These are phyloP conservation scores for Solanum lignicaule DNA, from an alignment of 257 asterid genomes.

Conservation along the genomic window DNA sequence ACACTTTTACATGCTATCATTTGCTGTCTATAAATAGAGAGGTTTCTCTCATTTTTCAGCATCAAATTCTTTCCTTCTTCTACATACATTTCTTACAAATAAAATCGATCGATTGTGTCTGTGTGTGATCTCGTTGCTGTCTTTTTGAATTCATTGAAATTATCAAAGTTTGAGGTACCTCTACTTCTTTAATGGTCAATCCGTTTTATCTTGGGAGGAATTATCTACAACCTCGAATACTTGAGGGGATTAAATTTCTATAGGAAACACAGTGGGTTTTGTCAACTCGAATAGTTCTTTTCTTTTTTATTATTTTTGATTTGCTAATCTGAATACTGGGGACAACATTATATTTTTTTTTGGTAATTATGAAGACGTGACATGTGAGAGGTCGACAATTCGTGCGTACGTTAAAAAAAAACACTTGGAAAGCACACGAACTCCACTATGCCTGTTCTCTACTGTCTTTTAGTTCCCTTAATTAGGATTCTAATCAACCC, in stretches of 20 bases:
- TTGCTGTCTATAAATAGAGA: too few relatives aligned
- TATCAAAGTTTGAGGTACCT: too few relatives aligned
- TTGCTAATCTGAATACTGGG: too few relatives aligned
- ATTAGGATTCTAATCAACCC: not conserved
- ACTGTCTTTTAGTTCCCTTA: not conserved
- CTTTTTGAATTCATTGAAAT: too few relatives aligned
- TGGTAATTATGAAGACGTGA: not conserved
- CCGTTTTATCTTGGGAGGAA: accelerated
- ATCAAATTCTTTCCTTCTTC: not conserved
- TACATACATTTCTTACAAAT: too few relatives aligned
- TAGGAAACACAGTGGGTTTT: accelerated
- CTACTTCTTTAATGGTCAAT: not conserved
- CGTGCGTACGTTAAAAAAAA: slow-evolving; percentile 24
- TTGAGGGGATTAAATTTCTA: not conserved
- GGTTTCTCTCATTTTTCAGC: not conserved
- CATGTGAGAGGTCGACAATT: slow-evolving; percentile 41
- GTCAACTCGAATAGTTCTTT: not conserved
- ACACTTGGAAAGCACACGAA: slow-evolving; percentile 17
- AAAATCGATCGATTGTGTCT: too few relatives aligned
- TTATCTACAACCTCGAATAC: accelerated
- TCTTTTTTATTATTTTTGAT: too few relatives aligned
- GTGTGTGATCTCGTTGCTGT: too few relatives aligned
- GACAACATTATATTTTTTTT: not conserved
- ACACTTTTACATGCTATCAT: not conserved
- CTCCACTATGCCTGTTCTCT: slow-evolving; percentile 27